Percentiles rank a stretch among this genome's conserved stretches.
Evolutionary conservation across 2,329 filamentous ascomycete genomes (phyloP).

Genomic region (Diaporthe citri): DNA sequence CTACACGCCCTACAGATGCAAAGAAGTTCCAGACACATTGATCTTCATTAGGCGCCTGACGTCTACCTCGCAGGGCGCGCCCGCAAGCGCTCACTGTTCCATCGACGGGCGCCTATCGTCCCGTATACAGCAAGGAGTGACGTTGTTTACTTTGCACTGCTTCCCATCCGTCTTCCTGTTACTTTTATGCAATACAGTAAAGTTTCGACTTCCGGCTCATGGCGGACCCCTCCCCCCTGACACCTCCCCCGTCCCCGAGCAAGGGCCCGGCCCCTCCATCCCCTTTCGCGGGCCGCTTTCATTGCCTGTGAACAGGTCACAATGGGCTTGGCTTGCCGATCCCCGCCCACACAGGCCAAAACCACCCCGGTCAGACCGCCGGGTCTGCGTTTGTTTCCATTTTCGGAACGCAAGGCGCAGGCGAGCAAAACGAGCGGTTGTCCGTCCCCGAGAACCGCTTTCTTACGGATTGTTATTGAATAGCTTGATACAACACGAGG

Average conservation of each 20-base stretch:
- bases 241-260: neutral
- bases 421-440: neutral
- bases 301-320: constrained; percentile 22
- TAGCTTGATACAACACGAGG: neutral
- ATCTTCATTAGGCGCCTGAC: constrained; percentile 16
- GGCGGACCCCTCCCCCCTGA: neutral
- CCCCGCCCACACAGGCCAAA: neutral
- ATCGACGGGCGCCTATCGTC: neutral
- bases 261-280: constrained; percentile 7
- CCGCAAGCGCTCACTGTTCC: neutral
- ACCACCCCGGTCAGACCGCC: neutral
- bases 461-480: neutral
- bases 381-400: constrained; percentile 10
- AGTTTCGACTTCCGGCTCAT: neutral
- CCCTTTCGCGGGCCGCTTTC: constrained; percentile 27
- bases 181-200: neutral
- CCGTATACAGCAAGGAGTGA: neutral
- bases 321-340: constrained; percentile 24
- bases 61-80: neutral
- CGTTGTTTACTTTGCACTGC: neutral
- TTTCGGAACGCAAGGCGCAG: neutral
- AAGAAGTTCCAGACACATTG: constrained; percentile 4
- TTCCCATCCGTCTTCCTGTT: neutral
- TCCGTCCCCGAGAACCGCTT: neutral
- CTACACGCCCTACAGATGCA: neutral